These are phyloP conservation scores for Mycogone perniciosa DNA, from an alignment of 2,329 filamentous ascomycete genomes.

Conservation along the genomic window DNA sequence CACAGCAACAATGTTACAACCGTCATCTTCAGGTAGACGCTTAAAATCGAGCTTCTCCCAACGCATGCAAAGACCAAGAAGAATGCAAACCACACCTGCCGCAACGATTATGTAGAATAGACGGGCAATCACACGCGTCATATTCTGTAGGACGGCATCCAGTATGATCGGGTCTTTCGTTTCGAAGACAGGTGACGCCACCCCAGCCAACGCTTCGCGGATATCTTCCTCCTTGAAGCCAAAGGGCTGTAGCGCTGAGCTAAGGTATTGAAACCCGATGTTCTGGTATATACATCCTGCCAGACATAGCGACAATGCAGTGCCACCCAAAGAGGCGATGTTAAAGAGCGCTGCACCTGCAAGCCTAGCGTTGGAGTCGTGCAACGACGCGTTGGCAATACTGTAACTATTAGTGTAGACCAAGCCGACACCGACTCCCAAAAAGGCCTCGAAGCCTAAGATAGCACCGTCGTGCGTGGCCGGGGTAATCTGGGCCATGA, in stretches of 20 bases:
- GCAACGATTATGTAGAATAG: slow-evolving; percentile 23
- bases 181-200: slow-evolving; percentile 20
- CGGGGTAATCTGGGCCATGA: slow-evolving; percentile 20
- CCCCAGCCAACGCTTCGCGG: slow-evolving; percentile 23
- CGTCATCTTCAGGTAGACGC: too few species aligned
- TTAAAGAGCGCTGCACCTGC: slow-evolving; percentile 29
- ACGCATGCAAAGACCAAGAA: slow-evolving; percentile 23
- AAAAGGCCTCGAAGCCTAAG: slow-evolving; percentile 26
- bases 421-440: slow-evolving; percentile 27
- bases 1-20: too few species aligned
- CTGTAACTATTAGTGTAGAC: slow-evolving; percentile 24
- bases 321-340: slow-evolving; percentile 27
- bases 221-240: slow-evolving; percentile 20
- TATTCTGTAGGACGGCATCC: slow-evolving; percentile 16
- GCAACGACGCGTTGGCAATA: slow-evolving; percentile 11
- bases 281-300: slow-evolving; percentile 28
- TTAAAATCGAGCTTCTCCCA: slow-evolving; percentile 24
- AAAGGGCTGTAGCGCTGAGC: slow-evolving; percentile 13
- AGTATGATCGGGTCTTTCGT: slow-evolving; percentile 15
- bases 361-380: slow-evolving; percentile 19
- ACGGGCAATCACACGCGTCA: slow-evolving; percentile 21
- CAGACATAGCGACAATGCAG: slow-evolving; percentile 21
- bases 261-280: slow-evolving; percentile 21
- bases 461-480: slow-evolving; percentile 21
- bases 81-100: slow-evolving; percentile 20